Evolutionary conservation across 352 stramenopile genomes (phyloP), one percentile per base, ranked within the genome.

Genomic region (Globisporangium takayamanum): DNA sequence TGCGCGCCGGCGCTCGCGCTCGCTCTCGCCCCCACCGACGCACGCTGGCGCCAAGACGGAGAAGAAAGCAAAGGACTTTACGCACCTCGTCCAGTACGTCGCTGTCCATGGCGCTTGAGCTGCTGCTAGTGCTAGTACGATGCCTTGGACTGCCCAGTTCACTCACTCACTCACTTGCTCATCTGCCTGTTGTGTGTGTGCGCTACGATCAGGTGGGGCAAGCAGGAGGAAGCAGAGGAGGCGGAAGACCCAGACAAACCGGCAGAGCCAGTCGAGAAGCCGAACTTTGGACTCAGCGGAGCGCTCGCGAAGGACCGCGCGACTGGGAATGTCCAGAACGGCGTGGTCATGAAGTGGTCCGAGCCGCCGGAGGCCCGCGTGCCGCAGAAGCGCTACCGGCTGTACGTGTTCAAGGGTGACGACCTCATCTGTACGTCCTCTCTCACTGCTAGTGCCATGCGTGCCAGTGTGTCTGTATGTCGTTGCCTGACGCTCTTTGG

Each of bases 321-420:
- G 41, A 98, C 90, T 28, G 97, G 97, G 10, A 99, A 99, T 69
- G 73, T 95, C 50, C 92, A 97, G 76, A 99, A 99, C 55, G 97
- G 97, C 33, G 84, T 99, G 1, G 78, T 98, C 30, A 82, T 99
- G 36, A 99, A 99, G 75, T 99, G 94, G 79, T 95, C 88, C 16
- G 96, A 99, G 86, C 97, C 97, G 3, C 77, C 91, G 0, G 97
- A 99, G 66, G 95, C 97, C 12, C 72, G 91, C 10, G 73, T 85
- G 47, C 97, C 97, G 8, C 84, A 87, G 48, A 89, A 89, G 22
- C 79, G 89, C 59, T 99, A 96, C 87, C 82, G 96, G 16, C 71
- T 99, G 4, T 99, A 99, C 73, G 96, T 99, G 39, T 99, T 99
- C 73, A 98, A 98, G 64, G 74, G 85, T 63, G 85, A 96, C 57